phyloP scores from a whole-genome alignment of 83 land plant species.

The Thuja plicata region DNA sequence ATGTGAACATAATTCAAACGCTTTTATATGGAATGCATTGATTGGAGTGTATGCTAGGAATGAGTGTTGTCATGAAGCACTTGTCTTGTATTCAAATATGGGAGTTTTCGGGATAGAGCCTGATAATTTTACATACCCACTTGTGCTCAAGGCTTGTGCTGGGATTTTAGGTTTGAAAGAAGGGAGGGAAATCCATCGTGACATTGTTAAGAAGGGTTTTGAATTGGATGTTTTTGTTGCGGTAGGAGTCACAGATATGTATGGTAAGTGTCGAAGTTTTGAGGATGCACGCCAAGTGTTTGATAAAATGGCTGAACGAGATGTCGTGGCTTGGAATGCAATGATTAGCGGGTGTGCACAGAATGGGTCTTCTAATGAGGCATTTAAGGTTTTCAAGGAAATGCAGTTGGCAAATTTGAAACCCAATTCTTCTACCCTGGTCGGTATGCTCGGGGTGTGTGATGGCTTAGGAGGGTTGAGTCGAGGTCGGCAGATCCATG shows the following conservation, averaged over 20 bases:
- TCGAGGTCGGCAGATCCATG: slow-evolving; percentile 21
- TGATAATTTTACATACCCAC: slow-evolving; percentile 5
- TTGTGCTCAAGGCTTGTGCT: slow-evolving; percentile 14
- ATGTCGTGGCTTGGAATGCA: slow-evolving; percentile 9
- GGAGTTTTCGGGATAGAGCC: slow-evolving; percentile 6
- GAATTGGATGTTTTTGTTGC: slow-evolving; percentile 14
- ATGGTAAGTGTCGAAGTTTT: slow-evolving; percentile 15
- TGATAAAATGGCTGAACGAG: slow-evolving; percentile 1
- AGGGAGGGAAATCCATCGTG: slow-evolving; percentile 6
- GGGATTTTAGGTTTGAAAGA: neutral
- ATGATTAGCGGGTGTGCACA: slow-evolving; percentile 14
- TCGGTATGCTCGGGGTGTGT: slow-evolving; percentile 16
- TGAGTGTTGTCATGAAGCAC: slow-evolving; percentile 13
- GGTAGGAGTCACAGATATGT: slow-evolving; percentile 22
- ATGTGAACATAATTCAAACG: neutral
- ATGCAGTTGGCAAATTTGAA: neutral
- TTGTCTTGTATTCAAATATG: slow-evolving; percentile 15
- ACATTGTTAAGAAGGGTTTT: slow-evolving; percentile 1
- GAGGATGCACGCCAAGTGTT: slow-evolving; percentile 12
- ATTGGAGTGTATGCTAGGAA: slow-evolving; percentile 18
- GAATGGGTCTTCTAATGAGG: neutral
- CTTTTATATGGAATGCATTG: neutral
- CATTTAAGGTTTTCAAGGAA: neutral
- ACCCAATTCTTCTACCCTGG: neutral
- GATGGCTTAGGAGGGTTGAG: neutral